Percentiles rank a stretch among this genome's conserved stretches.
phyloP scores from a whole-genome alignment of 805 yeast species.

The Geotrichum ghanense region DNA sequence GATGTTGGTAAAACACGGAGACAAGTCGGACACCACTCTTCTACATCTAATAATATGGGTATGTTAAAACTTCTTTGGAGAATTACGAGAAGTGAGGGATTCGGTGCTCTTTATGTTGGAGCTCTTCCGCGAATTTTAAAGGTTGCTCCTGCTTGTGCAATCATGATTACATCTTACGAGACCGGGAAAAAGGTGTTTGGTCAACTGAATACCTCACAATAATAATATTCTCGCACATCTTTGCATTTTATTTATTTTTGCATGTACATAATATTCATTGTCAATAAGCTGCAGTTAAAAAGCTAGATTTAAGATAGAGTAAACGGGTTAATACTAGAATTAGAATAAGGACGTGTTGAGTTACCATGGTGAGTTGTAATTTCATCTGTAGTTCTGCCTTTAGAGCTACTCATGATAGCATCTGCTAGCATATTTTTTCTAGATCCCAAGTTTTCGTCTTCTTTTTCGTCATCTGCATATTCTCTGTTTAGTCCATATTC shows the following conservation, averaged over 20 bases:
- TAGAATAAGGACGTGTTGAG: not conserved
- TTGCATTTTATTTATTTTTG: not conserved
- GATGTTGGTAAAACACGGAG: constrained; percentile 94
- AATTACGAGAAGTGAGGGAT: constrained; percentile 65
- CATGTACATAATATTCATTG: not conserved
- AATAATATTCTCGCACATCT: not conserved
- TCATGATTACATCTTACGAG: constrained; percentile 94
- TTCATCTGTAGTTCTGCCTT: not conserved
- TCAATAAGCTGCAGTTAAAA: not conserved
- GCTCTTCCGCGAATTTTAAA: constrained; percentile 76
- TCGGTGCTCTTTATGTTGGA: constrained; percentile 79
- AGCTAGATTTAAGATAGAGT: not conserved
- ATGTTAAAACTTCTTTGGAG: constrained; percentile 58
- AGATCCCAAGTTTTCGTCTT: not conserved
- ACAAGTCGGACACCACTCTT: constrained; percentile 44
- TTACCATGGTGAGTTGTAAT: not conserved
- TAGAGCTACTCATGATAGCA: not conserved
- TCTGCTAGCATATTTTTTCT: not conserved
- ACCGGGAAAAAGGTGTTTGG: constrained; percentile 55
- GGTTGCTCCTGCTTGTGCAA: constrained; percentile 96
- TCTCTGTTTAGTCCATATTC: not conserved
- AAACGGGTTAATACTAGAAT: not conserved
- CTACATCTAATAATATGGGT: constrained; percentile 22
- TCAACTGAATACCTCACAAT: constrained; percentile 10
- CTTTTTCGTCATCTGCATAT: not conserved